Evolutionary conservation across 2,329 filamentous ascomycete genomes (phyloP), one percentile per base, ranked within the genome.

Genomic region (Epichloe festucae): DNA sequence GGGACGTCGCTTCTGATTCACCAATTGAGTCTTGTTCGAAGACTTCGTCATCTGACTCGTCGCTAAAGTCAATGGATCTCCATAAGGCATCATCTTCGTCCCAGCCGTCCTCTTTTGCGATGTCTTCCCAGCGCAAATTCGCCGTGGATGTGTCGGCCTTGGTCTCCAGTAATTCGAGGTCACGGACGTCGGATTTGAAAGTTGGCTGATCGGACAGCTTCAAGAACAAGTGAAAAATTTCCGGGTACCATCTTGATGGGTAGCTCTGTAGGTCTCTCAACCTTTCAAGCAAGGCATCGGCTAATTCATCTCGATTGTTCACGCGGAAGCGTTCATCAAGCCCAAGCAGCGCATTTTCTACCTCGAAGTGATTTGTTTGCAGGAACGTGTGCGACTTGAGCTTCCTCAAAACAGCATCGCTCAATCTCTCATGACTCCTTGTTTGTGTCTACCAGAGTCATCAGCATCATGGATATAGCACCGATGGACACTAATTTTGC

Each of bases 321-420:
- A 97, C 76, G 35, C 82, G 78, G 59, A 96, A 93, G 59, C 91
- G 89, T 69, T 97, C 93, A 58, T 90, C 84, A 3, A 96, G 73
- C 1, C 87, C 87, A 47, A 80, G 73, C 2, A 91, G 72, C 38
- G 75, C 76, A 39, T 76, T 75, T 40, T 77, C 70, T 19, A 90
- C 78, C 44, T 86, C 81, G 62, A 90, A 90, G 57, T 87, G 85
- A 60, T 91, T 87, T 1, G 84, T 87, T 39, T 84, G 78, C 36
- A 78, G 70, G 63, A 78, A 80, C 46, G 67, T 77, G 57, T 81
- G 73, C 35, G 75, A 67, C 48, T 75, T 76, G 38, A 85, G 63
- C 46, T 62, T 72, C 34, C 73, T 74, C 34, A 82, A 59, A 38
- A 73, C 70, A 23, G 68, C 68, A 49, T 83, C 77, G 51, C 70